phyloP scores from a whole-genome alignment of 2,329 filamentous ascomycete genomes.

The Ceratocystis destructans region DNA sequence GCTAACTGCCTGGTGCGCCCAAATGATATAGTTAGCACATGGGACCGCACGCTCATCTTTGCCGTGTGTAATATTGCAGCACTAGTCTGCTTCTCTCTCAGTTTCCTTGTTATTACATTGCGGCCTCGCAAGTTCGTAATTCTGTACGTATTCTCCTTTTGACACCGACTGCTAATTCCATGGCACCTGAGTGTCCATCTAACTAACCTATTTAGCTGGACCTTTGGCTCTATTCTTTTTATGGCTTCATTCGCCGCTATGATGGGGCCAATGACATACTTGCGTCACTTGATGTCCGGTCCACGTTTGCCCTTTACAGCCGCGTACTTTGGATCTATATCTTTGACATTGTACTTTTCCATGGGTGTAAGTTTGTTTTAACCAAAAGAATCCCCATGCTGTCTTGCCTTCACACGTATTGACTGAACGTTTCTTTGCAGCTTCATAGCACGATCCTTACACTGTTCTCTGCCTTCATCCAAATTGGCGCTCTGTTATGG shows the following conservation, averaged over 20 bases:
- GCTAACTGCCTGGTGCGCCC: constrained; percentile 21
- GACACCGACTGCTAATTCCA: neutral
- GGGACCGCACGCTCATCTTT: constrained; percentile 91
- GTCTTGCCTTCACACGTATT: neutral
- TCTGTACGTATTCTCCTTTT: constrained; percentile 56
- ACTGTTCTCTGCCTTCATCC: constrained; percentile 66
- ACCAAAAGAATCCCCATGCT: neutral
- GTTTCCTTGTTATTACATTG: constrained; percentile 64
- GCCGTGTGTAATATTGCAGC: constrained; percentile 80
- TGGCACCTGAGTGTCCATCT: neutral
- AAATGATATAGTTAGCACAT: constrained; percentile 66
- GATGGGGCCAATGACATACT: constrained; percentile 78
- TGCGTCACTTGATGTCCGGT: constrained; percentile 70
- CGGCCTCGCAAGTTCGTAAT: constrained; percentile 90
- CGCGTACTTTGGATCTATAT: constrained; percentile 88
- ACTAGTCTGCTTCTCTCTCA: constrained; percentile 72
- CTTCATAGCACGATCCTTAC: constrained; percentile 76
- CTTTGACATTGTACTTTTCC: constrained; percentile 79
- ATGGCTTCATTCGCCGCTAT: constrained; percentile 83
- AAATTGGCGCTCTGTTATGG: constrained; percentile 74
- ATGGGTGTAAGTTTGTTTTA: constrained; percentile 59
- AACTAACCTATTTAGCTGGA: constrained; percentile 53
- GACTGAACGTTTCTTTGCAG: constrained; percentile 31
- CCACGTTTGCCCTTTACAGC: constrained; percentile 82
- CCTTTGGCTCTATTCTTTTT: constrained; percentile 81